These are phyloP conservation scores for Lasiodiplodia citricola DNA, from an alignment of 2,329 filamentous ascomycete genomes.

Conservation along the genomic window DNA sequence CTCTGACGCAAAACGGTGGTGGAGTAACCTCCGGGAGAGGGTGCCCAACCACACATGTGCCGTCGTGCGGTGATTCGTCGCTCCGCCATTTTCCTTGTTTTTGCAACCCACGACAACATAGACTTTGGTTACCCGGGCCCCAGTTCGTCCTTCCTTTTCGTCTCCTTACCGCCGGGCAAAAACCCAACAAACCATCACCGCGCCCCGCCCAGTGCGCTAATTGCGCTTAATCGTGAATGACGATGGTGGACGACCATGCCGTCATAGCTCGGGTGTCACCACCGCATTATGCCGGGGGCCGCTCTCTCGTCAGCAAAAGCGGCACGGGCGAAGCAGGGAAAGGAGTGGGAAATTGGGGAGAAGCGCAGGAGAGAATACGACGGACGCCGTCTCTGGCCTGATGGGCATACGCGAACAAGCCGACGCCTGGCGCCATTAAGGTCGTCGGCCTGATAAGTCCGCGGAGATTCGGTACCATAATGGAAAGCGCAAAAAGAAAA, in stretches of 20 bases:
- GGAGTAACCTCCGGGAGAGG: constrained; percentile 1
- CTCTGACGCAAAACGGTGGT: neutral
- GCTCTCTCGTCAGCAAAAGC: neutral
- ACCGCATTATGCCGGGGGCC: neutral
- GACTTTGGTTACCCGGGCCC: neutral
- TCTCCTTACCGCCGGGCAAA: neutral
- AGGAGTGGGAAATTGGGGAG: neutral
- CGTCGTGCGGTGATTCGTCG: neutral
- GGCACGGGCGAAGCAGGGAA: neutral
- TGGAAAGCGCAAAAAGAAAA: neutral
- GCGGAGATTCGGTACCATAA: neutral
- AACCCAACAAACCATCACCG: neutral
- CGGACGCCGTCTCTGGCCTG: neutral
- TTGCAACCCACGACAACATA: neutral
- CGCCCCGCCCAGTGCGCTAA: neutral
- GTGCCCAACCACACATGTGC: neutral
- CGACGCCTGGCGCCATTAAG: neutral
- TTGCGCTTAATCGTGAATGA: neutral
- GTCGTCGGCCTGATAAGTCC: neutral
- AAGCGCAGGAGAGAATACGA: neutral
- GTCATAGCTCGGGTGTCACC: neutral
- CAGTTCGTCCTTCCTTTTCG: neutral
- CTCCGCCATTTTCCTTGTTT: neutral
- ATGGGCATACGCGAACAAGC: neutral
- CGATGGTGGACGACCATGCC: neutral